Evolutionary conservation across 73 alveolate species (phyloP).

Genomic region (Durusdinium trenchii): DNA sequence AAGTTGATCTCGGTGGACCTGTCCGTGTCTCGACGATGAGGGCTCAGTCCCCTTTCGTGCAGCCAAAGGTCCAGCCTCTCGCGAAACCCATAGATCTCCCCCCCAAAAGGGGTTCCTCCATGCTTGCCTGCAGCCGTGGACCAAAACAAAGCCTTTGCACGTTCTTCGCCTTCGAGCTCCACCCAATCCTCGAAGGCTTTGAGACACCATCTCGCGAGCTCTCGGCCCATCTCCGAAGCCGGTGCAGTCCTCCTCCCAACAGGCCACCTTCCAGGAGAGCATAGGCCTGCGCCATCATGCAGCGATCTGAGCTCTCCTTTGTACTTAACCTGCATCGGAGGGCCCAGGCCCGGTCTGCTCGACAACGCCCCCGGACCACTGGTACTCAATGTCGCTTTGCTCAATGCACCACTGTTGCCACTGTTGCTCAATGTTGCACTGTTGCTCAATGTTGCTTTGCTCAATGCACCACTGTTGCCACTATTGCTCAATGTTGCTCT

Average conservation of each 20-base stretch:
- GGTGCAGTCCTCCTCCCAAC: neutral
- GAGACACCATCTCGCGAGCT: neutral
- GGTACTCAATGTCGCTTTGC: neutral
- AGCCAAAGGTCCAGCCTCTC: neutral
- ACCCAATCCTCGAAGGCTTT: neutral
- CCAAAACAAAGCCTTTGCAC: neutral
- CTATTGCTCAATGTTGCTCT: neutral
- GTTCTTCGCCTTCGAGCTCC: neutral
- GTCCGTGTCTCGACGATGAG: neutral
- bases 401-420: neutral
- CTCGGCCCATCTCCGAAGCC: neutral
- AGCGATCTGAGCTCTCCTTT: neutral
- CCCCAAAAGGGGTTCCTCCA: neutral
- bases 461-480: neutral
- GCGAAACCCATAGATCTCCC: neutral
- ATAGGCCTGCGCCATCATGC: slow-evolving; percentile 12
- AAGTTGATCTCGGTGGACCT: neutral
- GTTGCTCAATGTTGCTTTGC: neutral
- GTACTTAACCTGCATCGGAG: neutral
- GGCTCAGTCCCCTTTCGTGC: neutral
- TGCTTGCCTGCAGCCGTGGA: neutral
- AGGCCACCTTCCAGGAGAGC: neutral
- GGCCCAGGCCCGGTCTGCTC: neutral
- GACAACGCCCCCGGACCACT: neutral
- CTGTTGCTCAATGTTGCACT: neutral